Base-by-base conservation (phyloP, 1,284 basidiomycete genomes). In the Mycena citricolor region DNA sequence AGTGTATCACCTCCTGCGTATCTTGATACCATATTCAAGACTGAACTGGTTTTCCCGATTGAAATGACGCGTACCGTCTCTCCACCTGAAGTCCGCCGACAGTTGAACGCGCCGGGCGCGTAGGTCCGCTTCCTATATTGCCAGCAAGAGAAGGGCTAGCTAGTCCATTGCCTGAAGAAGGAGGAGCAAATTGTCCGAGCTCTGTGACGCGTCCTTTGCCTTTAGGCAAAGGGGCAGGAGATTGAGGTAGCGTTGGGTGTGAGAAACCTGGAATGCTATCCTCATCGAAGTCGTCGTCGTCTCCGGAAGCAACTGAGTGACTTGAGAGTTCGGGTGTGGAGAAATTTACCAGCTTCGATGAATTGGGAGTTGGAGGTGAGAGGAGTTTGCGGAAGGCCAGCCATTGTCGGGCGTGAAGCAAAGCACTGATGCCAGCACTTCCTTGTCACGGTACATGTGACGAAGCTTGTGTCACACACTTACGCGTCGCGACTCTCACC, bases 51-150 rank as follows among this genome's bases (percentile, higher is more conserved):
- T 41, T 17, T 21, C 32, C 14, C 32, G 19, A 22, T 10, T 6
- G 19, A 20, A 14, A 28, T 2, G n/a, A 39, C 20, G 62, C 76
- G 32, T 63, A 88, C 86, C 93, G 79, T 40, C 88, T 90, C 66
- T 97, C 93, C 3, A 93, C 82, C 53, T 77, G 79, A 38, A 97
- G 76, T n/a, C 91, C 92, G 14, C 86, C 90, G 12, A 92, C 71
- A 1, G 71, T 85, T 57, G 80, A 76, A 44, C 86, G 76, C 46
- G 75, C 61, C 16, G 76, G 53, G 29, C 67, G 66, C 10, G 67
- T 52, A 2, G 67, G 54, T 23, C 59, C 57, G 29, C 64, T 69
- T 6, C 85, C 82, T 58, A 92, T 90, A 52, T 83, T 84, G 13
- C 90, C 90, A 0, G 86, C 84, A 6, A 91, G 54, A 4, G 60